These are phyloP conservation scores for Leccinum huronense DNA, from an alignment of 1,284 basidiomycete species.

Conservation along the genomic window DNA sequence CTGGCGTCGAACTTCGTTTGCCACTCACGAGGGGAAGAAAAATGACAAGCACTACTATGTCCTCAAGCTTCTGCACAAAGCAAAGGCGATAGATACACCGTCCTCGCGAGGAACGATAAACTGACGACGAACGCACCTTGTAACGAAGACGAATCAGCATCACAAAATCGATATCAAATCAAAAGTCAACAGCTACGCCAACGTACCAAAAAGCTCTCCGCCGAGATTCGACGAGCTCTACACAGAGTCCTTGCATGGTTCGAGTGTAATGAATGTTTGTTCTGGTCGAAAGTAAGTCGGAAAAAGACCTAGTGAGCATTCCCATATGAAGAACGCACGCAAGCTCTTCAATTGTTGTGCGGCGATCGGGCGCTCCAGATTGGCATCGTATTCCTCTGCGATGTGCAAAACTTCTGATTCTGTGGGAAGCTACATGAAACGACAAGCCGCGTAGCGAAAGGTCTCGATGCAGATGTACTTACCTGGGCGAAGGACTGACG, in stretches of 20 bases:
- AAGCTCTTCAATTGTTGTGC: constrained; percentile 7
- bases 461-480: background rate
- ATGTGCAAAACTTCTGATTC: background rate
- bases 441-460: background rate
- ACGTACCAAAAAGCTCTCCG: constrained; percentile 52
- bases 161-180: too few relatives aligned
- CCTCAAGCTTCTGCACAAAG: constrained; percentile 81
- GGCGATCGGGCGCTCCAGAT: constrained; percentile 5
- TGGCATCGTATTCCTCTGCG: background rate
- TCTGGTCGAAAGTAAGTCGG: constrained; percentile 4
- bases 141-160: constrained; percentile 37
- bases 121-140: constrained; percentile 84
- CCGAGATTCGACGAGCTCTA: background rate
- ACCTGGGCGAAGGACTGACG: background rate
- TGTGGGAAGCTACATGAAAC: background rate
- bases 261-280: constrained; percentile 4
- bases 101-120: constrained; percentile 90
- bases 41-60: constrained; percentile 74
- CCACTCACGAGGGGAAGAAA: constrained; percentile 79
- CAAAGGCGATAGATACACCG: constrained; percentile 78
- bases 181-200: background rate
- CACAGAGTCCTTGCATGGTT: constrained; percentile 8
- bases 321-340: constrained; percentile 4
- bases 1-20: background rate
- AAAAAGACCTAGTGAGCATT: background rate